These are phyloP conservation scores for Irpex sp. DNA, from an alignment of 1,284 basidiomycete genomes.

Conservation along the genomic window DNA sequence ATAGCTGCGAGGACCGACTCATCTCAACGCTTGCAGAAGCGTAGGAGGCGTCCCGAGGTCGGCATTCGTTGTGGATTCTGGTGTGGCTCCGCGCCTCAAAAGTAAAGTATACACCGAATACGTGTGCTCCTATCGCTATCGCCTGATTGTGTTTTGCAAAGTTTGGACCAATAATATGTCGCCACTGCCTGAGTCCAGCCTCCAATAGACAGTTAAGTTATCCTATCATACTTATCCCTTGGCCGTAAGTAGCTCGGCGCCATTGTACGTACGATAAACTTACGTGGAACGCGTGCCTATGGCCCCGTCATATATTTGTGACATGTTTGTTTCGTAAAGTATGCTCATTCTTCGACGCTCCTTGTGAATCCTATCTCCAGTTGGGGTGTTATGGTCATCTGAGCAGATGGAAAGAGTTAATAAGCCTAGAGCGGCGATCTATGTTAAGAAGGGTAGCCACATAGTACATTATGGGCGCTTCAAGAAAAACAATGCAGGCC, in stretches of 20 bases:
- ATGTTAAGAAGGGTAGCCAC: neutral
- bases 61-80: neutral
- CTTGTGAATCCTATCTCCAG: neutral
- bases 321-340: neutral
- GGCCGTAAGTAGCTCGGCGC: neutral
- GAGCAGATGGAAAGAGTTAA: neutral
- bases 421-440: neutral
- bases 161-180: neutral
- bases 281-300: neutral
- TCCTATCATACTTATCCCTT: neutral
- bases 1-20: neutral
- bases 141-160: neutral
- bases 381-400: neutral
- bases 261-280: neutral
- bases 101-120: neutral
- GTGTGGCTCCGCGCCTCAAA: neutral
- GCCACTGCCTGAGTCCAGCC: neutral
- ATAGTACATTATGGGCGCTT: neutral
- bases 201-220: neutral
- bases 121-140: neutral
- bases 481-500: neutral
- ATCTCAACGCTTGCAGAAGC: neutral
- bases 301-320: neutral
- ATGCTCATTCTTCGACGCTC: neutral
- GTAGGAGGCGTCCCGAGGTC: too few species aligned